These are phyloP conservation scores for Myrica gale DNA, from an alignment of 306 rosid species.

Conservation along the genomic window DNA sequence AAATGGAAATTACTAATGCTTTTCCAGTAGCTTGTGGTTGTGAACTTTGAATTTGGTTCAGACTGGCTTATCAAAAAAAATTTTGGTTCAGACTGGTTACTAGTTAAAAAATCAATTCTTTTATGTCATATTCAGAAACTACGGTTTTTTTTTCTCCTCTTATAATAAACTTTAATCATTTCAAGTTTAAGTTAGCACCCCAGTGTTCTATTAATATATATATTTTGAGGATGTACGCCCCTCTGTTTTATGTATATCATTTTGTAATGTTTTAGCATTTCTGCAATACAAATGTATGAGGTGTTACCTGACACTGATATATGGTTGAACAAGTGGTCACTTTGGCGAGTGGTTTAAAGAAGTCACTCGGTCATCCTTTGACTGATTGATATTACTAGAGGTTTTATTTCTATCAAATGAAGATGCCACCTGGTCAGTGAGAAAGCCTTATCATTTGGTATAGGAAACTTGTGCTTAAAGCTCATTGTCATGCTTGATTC, in stretches of 20 bases:
- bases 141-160: neutral
- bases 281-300: neutral
- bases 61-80: too few species aligned
- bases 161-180: neutral
- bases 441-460: neutral
- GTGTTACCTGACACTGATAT: neutral
- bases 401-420: neutral
- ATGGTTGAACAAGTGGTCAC: neutral
- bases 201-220: too few species aligned
- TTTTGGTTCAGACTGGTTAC: too few species aligned
- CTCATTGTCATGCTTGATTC: too few species aligned
- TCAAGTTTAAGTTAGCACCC: neutral
- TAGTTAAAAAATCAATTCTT: neutral
- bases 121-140: neutral
- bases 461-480: neutral
- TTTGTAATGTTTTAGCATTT: neutral
- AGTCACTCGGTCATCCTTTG: neutral
- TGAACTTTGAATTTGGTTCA: neutral
- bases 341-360: too few species aligned
- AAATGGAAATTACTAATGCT: neutral
- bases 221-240: too few species aligned
- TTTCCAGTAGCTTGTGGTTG: neutral
- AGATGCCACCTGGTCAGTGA: neutral
- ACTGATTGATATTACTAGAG: neutral
- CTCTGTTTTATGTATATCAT: neutral